Base-by-base conservation (phyloP, 2,329 filamentous ascomycete genomes). In the Colletotrichum camelliae region DNA sequence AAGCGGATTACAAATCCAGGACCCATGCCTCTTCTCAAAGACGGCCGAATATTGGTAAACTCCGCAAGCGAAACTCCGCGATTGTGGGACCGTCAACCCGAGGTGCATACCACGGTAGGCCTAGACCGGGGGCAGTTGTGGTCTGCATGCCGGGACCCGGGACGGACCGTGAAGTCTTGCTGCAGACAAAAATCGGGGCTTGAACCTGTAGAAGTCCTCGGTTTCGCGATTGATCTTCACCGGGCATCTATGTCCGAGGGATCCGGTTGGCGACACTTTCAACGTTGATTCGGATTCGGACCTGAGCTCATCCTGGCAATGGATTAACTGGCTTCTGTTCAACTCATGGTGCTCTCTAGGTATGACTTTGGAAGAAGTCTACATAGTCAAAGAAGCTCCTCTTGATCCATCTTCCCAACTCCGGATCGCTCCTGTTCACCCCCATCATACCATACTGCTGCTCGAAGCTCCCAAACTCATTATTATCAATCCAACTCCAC, bases 331-430 rank as follows among this genome's bases (percentile, higher is more conserved):
- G 5, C 18, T 0, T 43, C 10, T 13, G 2, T 13, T 21, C 12
- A 52, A 21, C 43, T 52, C 5, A 16, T 13, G 0, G 0, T 4
- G 12, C 8, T 16, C 57, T 60, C 5, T n/a, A 61, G 10, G 60
- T 72, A 10, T 72, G 70, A 52, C 16, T 21, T 5, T 60, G 58
- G 52, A 90, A 81, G 74, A 91, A 91, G 78, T 91, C 88, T 18
- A 91, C 88, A 78, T 89, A 80, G 70, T 91, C 89, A 78, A 91
- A 91, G 78, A 91, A 90, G 66, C 89, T 91, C 84, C 89, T 90
- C 83, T 91, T 92, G 69, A 88, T 91, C 52, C 83, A 80, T 29
- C 89, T 81, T 76, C 87, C 84, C 80, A 89, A 86, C 5, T 86
- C 89, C 4, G 89, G 55, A 13, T 68, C 64, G 15, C 52, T 90